phyloP scores from a whole-genome alignment of 2,329 filamentous ascomycete species.

The Verticillium longisporum region DNA sequence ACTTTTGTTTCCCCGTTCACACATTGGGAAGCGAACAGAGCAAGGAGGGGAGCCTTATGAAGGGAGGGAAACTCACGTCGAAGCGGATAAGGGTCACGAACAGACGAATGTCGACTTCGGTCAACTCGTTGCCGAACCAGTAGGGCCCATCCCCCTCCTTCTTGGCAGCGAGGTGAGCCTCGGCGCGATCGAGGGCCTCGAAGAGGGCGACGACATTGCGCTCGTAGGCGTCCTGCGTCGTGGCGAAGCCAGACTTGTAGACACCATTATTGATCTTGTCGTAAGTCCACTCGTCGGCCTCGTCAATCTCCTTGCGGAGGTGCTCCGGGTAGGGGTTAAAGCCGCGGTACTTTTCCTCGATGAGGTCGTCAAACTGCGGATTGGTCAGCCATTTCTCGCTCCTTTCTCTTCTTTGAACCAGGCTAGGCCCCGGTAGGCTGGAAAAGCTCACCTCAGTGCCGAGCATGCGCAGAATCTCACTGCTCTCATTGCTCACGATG shows the following conservation, averaged over 20 bases:
- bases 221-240: constrained; percentile 76
- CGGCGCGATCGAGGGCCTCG: constrained; percentile 66
- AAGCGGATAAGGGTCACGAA: constrained; percentile 66
- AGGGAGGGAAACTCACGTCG: constrained; percentile 36
- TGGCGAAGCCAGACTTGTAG: constrained; percentile 77
- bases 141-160: constrained; percentile 49
- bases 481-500: constrained; percentile 89
- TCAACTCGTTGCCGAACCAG: constrained; percentile 68
- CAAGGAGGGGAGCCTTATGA: background rate
- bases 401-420: too few species aligned
- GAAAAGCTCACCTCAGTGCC: constrained; percentile 44
- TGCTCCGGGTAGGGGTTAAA: constrained; percentile 62
- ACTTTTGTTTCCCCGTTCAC: background rate
- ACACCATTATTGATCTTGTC: constrained; percentile 65
- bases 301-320: constrained; percentile 65
- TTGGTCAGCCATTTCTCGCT: background rate
- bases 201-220: constrained; percentile 66
- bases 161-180: constrained; percentile 54
- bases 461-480: constrained; percentile 89
- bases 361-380: constrained; percentile 59
- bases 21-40: background rate
- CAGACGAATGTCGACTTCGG: constrained; percentile 76
- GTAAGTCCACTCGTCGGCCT: constrained; percentile 76
- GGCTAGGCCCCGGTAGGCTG: too few species aligned
- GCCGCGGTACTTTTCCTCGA: constrained; percentile 46